A percentile compares a stretch with the other conserved stretches of the same genome.
phyloP scores from a whole-genome alignment of 169 alveolate genomes.

The Cryptosporidium sp. region DNA sequence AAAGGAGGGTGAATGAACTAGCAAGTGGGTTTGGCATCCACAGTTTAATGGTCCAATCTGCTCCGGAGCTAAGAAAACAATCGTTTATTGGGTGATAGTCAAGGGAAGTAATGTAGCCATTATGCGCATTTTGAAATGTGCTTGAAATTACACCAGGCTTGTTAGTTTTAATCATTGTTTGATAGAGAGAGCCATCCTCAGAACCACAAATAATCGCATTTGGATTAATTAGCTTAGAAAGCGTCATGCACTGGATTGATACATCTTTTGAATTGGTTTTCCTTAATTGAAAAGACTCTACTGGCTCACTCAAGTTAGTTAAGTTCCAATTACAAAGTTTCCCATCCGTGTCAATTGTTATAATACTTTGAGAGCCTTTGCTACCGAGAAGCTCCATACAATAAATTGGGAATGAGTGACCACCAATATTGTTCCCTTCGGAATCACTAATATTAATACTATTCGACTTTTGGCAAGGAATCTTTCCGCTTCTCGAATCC shows the following conservation, averaged over 20 bases:
- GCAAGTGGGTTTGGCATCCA: constrained; percentile 51
- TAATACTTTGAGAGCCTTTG: constrained; percentile 63
- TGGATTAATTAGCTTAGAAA: constrained; percentile 69
- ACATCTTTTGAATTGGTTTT: constrained; percentile 70
- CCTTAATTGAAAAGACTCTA: constrained; percentile 61
- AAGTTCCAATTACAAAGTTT: constrained; percentile 71
- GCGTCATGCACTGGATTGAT: constrained; percentile 54
- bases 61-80: constrained; percentile 67
- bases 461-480: constrained; percentile 61
- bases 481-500: constrained; percentile 68
- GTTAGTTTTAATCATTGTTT: constrained; percentile 64
- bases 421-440: constrained; percentile 27
- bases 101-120: constrained; percentile 54
- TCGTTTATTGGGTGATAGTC: constrained; percentile 72
- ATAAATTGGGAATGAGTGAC: constrained; percentile 65
- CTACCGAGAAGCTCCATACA: constrained; percentile 73
- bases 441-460: constrained; percentile 31
- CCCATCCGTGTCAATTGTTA: constrained; percentile 69
- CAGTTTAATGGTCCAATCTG: constrained; percentile 73
- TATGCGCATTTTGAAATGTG: constrained; percentile 60
- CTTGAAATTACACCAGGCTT: constrained; percentile 60
- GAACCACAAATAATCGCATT: constrained; percentile 59
- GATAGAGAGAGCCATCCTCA: constrained; percentile 69
- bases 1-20: constrained; percentile 40
- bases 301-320: constrained; percentile 58